These are phyloP conservation scores for Cladosporium phlei DNA, from an alignment of 2,329 filamentous ascomycete species.

Conservation along the genomic window DNA sequence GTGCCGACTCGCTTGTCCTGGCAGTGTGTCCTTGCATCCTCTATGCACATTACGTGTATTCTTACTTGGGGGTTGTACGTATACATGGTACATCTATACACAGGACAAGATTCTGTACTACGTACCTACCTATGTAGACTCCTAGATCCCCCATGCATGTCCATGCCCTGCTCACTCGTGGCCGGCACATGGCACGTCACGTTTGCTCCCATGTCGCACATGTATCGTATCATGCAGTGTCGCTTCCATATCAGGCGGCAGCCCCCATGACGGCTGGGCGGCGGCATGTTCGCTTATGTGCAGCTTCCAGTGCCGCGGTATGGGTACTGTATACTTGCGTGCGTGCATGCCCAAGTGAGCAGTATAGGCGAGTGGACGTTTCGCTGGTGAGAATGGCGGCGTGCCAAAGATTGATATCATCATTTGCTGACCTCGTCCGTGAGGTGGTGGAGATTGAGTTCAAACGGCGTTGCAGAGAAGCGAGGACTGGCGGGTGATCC, in stretches of 20 bases:
- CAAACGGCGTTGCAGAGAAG: slow-evolving; percentile 10
- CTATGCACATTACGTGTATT: no score
- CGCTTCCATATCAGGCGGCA: neutral
- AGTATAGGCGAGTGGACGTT: no score
- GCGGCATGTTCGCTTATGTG: slow-evolving; percentile 5
- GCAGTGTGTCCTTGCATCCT: no score
- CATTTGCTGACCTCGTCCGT: no score
- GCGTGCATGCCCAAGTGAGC: no score
- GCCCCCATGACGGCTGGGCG: neutral
- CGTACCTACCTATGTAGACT: no score
- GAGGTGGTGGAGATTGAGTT: slow-evolving; percentile 1
- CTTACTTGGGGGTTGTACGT: no score
- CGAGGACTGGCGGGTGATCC: slow-evolving; percentile 4
- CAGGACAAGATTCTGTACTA: no score
- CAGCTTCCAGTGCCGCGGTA: neutral
- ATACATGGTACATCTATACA: no score
- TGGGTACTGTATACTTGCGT: no score
- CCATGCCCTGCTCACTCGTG: neutral
- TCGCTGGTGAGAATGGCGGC: no score
- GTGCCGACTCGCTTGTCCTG: slow-evolving; percentile 4
- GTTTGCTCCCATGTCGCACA: neutral
- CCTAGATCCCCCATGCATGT: neutral
- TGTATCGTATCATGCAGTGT: neutral
- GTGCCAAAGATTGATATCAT: no score
- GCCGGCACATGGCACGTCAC: slow-evolving; percentile 2